Evolutionary conservation across 805 yeast genomes (phyloP), one percentile per base, ranked within the genome.

Genomic region (Yarrowia sp.): DNA sequence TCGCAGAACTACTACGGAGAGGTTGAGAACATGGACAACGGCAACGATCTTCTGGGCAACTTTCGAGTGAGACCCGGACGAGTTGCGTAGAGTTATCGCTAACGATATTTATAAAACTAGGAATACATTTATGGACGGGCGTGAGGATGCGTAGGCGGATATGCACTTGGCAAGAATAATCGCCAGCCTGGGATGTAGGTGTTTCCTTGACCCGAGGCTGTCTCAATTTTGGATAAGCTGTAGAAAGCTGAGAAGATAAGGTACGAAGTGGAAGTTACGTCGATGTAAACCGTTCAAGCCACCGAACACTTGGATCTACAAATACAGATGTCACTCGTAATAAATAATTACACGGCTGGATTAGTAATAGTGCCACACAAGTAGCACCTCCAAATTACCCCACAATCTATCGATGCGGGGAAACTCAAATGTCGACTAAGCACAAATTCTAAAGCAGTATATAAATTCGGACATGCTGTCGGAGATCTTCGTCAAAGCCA

Each of bases 71-170:
- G 38, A 4, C 55, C 55, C 9, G 55, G 55, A 8, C 35, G 51
- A 44, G 55, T 47, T 4, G 55, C 55, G 2, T 47, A 47, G 9
- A n/a, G n/a, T n/a, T n/a, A n/a, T n/a, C n/a, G n/a, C n/a, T n/a
- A n/a, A n/a, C n/a, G n/a, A n/a, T n/a, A n/a, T n/a, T n/a, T n/a
- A n/a, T n/a, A n/a, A n/a, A n/a, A n/a, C n/a, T n/a, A n/a, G n/a
- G n/a, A n/a, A n/a, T n/a, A n/a, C n/a, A n/a, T n/a, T n/a, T n/a
- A n/a, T n/a, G n/a, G n/a, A n/a, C n/a, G n/a, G n/a, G n/a, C n/a
- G 29, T 27, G 29, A 27, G 29, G 10, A 27, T 27, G 16, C 6
- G 9, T 18, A 19, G 1, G n/a, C 14, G 7, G 6, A 16, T 13
- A 18, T 19, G 5, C 1, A 36, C 4, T 9, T 12, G 13, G 4